phyloP scores from a whole-genome alignment of 179 eudicot genomes.

The Sideroxylon spinosum region DNA sequence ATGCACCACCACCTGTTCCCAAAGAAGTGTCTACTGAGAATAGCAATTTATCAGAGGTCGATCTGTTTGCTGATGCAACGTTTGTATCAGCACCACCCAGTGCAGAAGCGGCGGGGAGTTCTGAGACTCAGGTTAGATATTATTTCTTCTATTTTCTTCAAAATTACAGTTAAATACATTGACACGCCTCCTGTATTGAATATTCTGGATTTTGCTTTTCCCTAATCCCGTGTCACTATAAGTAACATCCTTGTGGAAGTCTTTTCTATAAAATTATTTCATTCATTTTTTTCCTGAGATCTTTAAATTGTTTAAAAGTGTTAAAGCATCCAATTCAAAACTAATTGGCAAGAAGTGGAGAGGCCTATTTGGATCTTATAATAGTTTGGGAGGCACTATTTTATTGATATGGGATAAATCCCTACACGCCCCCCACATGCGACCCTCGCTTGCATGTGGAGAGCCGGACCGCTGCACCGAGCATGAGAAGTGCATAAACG shows the following conservation, averaged over 20 bases:
- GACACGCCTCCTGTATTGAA: background rate
- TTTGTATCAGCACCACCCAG: conserved; percentile 76
- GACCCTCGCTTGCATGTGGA: no score
- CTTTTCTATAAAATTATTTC: background rate
- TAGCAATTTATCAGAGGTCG: conserved; percentile 58
- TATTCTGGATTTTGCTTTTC: background rate
- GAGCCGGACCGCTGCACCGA: no score
- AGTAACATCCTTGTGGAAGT: background rate
- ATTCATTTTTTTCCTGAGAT: background rate
- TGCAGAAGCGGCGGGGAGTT: conserved; percentile 35
- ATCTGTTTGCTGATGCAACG: conserved; percentile 90
- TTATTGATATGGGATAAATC: no score
- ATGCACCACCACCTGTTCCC: conserved; percentile 55
- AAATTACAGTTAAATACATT: background rate
- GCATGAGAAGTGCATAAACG: no score
- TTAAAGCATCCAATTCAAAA: no score
- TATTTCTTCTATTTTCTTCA: background rate
- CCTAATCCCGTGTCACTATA: background rate
- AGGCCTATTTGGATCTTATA: no score
- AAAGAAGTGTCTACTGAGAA: conserved; percentile 30
- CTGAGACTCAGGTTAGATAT: conserved; percentile 46
- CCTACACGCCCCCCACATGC: no score
- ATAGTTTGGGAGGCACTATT: no score
- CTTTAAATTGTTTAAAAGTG: background rate
- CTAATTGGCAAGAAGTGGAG: no score